Percentiles rank a stretch among this genome's conserved stretches.
phyloP scores from a whole-genome alignment of 2,329 filamentous ascomycete species.

The Xylariomycetidae sp. region DNA sequence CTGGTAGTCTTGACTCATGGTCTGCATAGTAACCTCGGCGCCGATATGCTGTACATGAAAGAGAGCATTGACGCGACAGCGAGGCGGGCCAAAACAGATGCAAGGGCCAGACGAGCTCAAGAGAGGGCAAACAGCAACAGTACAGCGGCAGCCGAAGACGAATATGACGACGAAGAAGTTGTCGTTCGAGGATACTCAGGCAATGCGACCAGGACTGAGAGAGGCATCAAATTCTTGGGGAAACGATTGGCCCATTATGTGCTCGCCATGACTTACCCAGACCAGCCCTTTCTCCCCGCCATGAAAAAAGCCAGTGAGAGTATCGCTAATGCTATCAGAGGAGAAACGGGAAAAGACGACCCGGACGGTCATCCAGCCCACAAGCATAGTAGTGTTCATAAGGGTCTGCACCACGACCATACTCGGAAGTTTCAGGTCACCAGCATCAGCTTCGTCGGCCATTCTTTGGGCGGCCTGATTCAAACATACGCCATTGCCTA shows the following conservation, averaged over 20 bases:
- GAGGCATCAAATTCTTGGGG: slow-evolving; percentile 93
- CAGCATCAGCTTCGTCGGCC: slow-evolving; percentile 91
- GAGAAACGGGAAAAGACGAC: slow-evolving; percentile 34
- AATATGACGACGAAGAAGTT: slow-evolving; percentile 69
- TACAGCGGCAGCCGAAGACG: slow-evolving; percentile 12
- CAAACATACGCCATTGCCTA: slow-evolving; percentile 96
- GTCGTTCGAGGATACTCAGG: slow-evolving; percentile 86
- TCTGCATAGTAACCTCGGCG: slow-evolving; percentile 89
- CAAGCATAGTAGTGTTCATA: slow-evolving; percentile 57
- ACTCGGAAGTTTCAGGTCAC: slow-evolving; percentile 74
- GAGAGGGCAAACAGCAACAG: slow-evolving; percentile 21
- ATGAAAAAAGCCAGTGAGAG: slow-evolving; percentile 45
- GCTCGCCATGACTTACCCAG: slow-evolving; percentile 84
- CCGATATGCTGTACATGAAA: slow-evolving; percentile 95
- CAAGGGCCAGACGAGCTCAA: slow-evolving; percentile 53
- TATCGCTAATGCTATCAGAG: slow-evolving; percentile 34
- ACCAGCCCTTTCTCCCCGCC: slow-evolving; percentile 78
- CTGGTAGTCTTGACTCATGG: slow-evolving; percentile 92
- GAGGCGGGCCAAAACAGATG: slow-evolving; percentile 67
- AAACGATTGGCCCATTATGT: slow-evolving; percentile 92
- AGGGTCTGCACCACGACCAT: slow-evolving; percentile 23
- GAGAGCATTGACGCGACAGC: slow-evolving; percentile 90
- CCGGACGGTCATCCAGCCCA: slow-evolving; percentile 48
- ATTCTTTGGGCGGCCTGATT: slow-evolving; percentile 84
- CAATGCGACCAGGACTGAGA: slow-evolving; percentile 87